phyloP scores from a whole-genome alignment of 331 rosid genomes.

The Saraca asoca region DNA sequence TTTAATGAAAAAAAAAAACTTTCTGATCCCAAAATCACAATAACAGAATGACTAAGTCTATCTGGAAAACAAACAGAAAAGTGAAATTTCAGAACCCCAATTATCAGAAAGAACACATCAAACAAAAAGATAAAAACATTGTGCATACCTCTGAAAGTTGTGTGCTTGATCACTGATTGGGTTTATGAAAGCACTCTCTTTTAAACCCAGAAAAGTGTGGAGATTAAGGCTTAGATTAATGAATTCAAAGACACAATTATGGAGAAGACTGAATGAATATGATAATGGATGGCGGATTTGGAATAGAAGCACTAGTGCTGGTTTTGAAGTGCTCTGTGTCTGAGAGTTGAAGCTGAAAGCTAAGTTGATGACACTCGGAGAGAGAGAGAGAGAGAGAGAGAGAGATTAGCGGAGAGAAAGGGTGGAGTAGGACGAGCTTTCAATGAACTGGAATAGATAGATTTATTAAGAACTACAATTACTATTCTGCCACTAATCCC shows the following conservation, averaged over 20 bases:
- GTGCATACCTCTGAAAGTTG: constrained; percentile 35
- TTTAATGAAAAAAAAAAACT: constrained; percentile 15
- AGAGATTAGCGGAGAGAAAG: constrained; percentile 44
- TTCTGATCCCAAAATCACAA: constrained; percentile 35
- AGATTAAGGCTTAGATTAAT: constrained; percentile 16
- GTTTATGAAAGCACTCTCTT: constrained; percentile 1
- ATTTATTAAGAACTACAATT: constrained; percentile 43
- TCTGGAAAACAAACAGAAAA: constrained; percentile 24
- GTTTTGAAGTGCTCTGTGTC: constrained; percentile 42
- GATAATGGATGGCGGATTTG: constrained; percentile 36
- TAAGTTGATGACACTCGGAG: constrained; percentile 57
- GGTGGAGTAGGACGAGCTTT: constrained; percentile 40
- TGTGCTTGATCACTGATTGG: constrained; percentile 16
- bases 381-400: constrained; percentile 24
- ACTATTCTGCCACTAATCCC: constrained; percentile 67
- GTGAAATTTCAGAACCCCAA: constrained; percentile 27
- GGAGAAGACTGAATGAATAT: constrained; percentile 23
- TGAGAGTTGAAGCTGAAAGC: constrained; percentile 58
- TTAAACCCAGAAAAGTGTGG: not conserved
- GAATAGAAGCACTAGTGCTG: constrained; percentile 52
- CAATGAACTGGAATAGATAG: constrained; percentile 49
- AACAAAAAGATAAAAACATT: not conserved
- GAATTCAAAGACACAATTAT: constrained; percentile 36
- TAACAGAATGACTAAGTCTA: constrained; percentile 17
- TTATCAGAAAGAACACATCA: not conserved